Evolutionary conservation across 2,329 filamentous ascomycete species (phyloP).

Genomic region (Trichophyton simii): DNA sequence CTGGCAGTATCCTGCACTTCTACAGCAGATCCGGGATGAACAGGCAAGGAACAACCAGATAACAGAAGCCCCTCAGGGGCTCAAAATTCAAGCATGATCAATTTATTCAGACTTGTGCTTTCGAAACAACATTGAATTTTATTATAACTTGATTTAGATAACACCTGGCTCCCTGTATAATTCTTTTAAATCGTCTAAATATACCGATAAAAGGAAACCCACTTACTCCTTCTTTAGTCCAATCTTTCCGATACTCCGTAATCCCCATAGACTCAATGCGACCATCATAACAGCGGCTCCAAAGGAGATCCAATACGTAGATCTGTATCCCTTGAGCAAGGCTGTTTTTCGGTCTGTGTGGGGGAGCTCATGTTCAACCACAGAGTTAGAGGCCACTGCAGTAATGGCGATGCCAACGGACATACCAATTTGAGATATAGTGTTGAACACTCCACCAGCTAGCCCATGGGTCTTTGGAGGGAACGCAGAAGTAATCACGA

Average conservation of each 20-base stretch:
- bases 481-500: slow-evolving; percentile 45
- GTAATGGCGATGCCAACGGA: slow-evolving; percentile 42
- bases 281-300: slow-evolving; percentile 9
- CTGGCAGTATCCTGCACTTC: slow-evolving; percentile 46
- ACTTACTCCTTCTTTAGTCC: slow-evolving; percentile 32
- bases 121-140: neutral
- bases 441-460: slow-evolving; percentile 51
- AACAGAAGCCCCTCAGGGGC: slow-evolving; percentile 10
- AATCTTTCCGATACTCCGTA: slow-evolving; percentile 32
- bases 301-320: slow-evolving; percentile 13
- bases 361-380: neutral
- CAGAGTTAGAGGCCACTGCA: slow-evolving; percentile 31
- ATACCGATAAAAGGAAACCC: neutral
- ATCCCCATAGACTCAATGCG: slow-evolving; percentile 12
- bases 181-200: neutral
- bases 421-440: slow-evolving; percentile 44
- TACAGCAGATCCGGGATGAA: slow-evolving; percentile 45
- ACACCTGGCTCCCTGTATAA: neutral
- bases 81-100: neutral
- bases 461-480: slow-evolving; percentile 45
- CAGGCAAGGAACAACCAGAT: slow-evolving; percentile 30
- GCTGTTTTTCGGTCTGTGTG: slow-evolving; percentile 25
- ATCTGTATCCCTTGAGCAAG: slow-evolving; percentile 11
- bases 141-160: neutral
- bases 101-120: neutral